Base-by-base conservation (phyloP, 306 rosid species). In the Arachis hypogaea region DNA sequence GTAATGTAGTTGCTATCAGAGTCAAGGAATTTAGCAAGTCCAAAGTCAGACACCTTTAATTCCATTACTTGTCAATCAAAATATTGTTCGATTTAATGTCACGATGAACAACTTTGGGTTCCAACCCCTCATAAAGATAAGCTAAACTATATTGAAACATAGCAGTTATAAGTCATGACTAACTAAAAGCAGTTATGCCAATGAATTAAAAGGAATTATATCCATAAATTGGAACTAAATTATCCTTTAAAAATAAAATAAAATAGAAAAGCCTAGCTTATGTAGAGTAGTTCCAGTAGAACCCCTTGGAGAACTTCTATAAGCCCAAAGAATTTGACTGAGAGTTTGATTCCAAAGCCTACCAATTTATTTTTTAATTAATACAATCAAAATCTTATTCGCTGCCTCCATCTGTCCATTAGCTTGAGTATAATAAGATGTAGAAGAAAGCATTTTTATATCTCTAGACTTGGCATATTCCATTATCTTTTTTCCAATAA, bases 21-120 rank as follows among this genome's bases (percentile, higher is more conserved):
- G 61, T 88, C 87, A 9, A 92, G 88, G 73, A 90, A 96, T 76
- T 92, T 92, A 22, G 96, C 96, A 30, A 92, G 98, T 62, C 98
- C 98, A 81, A 92, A 92, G 18, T 92, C 98, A 49, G 96, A 92
- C 40, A 92, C 96, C 86, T 90, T 90, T 30, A 70, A 83, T 90
- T 85, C 96, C 96, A 92, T 57, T 84, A 96, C 83, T 82, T 92
- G 86, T 82, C 95, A 64, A 88, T 83, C 86, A 92, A 82, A 78
- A 92, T 88, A 82, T 90, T 92, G 85, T 96, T 90, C 2, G 98
- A 88, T 74, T 90, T 92, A 66, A 92, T 85, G 71, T 90, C 98
- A 1, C 98, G 91, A 60, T 92, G 98, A 77, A 92, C 90, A 76
- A 92, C 98, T 77, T 92, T 92, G 4, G 98, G 96, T 82, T 93